Evolutionary conservation across 805 yeast species (phyloP).

Genomic region (Candida endomychidarum): DNA sequence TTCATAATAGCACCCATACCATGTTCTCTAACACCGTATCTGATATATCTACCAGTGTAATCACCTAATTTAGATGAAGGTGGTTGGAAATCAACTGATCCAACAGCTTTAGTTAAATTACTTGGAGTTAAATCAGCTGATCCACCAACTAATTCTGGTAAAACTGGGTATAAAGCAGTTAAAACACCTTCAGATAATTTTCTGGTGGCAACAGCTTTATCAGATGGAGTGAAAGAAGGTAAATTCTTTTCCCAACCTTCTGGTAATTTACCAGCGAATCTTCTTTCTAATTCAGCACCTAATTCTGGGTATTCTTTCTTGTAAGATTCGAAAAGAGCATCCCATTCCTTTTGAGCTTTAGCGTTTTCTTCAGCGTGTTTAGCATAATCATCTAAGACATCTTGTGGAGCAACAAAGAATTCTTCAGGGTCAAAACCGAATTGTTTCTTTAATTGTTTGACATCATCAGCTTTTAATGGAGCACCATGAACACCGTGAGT

Average conservation of each 20-base stretch:
- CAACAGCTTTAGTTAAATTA: constrained; percentile 85
- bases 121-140: constrained; percentile 98
- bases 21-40: constrained; percentile 99
- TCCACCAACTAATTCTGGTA: constrained; percentile 95
- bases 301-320: constrained; percentile 67
- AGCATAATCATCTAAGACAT: constrained; percentile 71
- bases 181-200: constrained; percentile 85
- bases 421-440: constrained; percentile 88
- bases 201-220: constrained; percentile 88
- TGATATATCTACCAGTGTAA: constrained; percentile 88
- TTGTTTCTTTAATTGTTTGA: constrained; percentile 77
- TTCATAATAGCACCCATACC: constrained; percentile 98
- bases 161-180: constrained; percentile 53
- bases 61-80: constrained; percentile 77
- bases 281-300: constrained; percentile 78
- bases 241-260: constrained; percentile 72
- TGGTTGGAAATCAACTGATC: constrained; percentile 90
- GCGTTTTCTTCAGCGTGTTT: constrained; percentile 62
- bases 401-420: constrained; percentile 75
- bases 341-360: constrained; percentile 74
- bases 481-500: constrained; percentile 94
- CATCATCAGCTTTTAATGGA: constrained; percentile 91
- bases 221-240: constrained; percentile 77
- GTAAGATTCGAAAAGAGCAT: constrained; percentile 60
- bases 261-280: constrained; percentile 78